Evolutionary conservation across 371 early-diverging fungal species (phyloP).

Genomic region (Syncephalastrum sp.): DNA sequence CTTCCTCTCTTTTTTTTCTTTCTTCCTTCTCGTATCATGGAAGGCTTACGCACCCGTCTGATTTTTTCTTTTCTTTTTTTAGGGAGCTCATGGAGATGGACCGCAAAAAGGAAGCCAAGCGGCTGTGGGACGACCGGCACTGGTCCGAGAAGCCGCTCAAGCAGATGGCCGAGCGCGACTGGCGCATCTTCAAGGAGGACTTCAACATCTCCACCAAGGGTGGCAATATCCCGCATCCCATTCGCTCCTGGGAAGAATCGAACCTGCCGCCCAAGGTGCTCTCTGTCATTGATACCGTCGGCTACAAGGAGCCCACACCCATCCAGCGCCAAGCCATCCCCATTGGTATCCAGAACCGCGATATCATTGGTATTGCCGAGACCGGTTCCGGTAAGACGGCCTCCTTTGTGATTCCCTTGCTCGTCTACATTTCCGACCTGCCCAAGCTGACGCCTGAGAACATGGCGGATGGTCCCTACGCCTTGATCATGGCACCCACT

Average conservation of each 20-base stretch:
- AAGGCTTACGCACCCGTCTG: too few relatives aligned
- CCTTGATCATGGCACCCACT: slow-evolving; percentile 94
- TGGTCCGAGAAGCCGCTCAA: slow-evolving; percentile 92
- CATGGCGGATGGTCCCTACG: slow-evolving; percentile 86
- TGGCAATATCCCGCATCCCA: slow-evolving; percentile 90
- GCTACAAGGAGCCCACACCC: slow-evolving; percentile 95
- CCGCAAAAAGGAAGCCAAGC: slow-evolving; percentile 64
- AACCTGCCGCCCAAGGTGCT: slow-evolving; percentile 66
- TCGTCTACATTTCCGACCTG: slow-evolving; percentile 81
- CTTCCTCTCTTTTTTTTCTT: too few relatives aligned
- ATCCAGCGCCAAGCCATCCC: slow-evolving; percentile 99
- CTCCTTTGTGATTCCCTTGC: slow-evolving; percentile 94
- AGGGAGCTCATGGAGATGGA: slow-evolving; percentile 68
- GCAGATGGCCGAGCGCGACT: slow-evolving; percentile 96
- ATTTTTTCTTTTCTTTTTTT: neutral
- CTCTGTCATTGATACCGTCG: slow-evolving; percentile 70
- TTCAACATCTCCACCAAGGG: slow-evolving; percentile 94
- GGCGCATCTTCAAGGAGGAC: slow-evolving; percentile 99
- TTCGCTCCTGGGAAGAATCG: slow-evolving; percentile 90
- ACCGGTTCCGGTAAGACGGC: slow-evolving; percentile 99
- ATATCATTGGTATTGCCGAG: slow-evolving; percentile 97
- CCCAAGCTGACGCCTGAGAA: slow-evolving; percentile 76
- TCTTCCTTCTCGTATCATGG: too few relatives aligned
- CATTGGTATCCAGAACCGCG: slow-evolving; percentile 87
- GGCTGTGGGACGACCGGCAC: slow-evolving; percentile 85